Evolutionary conservation across 2,329 filamentous ascomycete species (phyloP), one percentile per base, ranked within the genome.

Genomic region (Trichoderma citrinoviride): DNA sequence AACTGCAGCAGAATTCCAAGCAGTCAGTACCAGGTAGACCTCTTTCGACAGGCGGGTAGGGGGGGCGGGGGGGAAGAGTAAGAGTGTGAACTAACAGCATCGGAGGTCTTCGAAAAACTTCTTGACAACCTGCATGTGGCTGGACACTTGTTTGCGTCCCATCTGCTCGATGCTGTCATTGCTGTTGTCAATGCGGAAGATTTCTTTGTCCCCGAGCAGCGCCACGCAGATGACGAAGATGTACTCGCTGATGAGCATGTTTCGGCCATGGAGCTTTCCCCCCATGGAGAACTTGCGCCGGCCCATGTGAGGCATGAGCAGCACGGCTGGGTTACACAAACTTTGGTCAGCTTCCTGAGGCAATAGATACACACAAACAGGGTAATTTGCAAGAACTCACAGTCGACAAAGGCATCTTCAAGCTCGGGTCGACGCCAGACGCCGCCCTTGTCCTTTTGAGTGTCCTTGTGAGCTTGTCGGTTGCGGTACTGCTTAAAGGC

Each of bases 121-220:
- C 77, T 90, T 90, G 63, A 90, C 77, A 15, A 90, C 87, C 72
- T 90, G 87, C 71, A 90, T 90, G 71, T 90, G 87, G 72, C 87
- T 90, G 2, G 87, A 90, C 5, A 90, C 86, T 71, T 89, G 87
- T 74, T 90, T 90, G 64, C 86, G 80, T 67, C 81, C 78, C 73
- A 83, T 81, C 65, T 81, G 77, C 70, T 78, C 77, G 56, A 78
- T 78, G 67, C 77, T 78, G 61, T 79, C 77, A 64, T 78, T 78
- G 72, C 77, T 78, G 67, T 79, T 79, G 67, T 79, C 77, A 70
- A 79, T 78, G 57, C 77, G 73, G 66, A 79, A 79, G 66, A 79
- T 79, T 68, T 79, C 77, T 65, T 79, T 79, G 74, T 76, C 78
- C 10, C 77, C 77, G 3, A 79, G 72, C 8, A 79, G 40, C 3